Evolutionary conservation across 371 early-diverging fungal species (phyloP).

Genomic region (Mucor circinelloides): DNA sequence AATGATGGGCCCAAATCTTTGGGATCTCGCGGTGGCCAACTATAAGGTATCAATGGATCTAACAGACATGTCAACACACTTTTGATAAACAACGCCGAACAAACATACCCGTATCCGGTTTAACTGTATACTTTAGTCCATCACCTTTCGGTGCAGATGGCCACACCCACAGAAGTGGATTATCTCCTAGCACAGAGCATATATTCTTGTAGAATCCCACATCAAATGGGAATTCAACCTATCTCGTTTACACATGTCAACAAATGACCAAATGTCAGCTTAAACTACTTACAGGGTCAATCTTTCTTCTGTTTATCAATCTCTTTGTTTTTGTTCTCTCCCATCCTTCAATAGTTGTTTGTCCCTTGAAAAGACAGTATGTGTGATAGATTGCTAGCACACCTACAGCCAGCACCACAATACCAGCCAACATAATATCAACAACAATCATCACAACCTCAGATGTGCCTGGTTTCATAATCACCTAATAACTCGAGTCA

Average conservation of each 20-base stretch:
- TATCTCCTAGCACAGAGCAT: conserved; percentile 76
- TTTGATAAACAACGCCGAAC: background rate
- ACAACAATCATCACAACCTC: conserved; percentile 67
- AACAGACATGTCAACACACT: background rate
- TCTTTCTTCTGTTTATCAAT: conserved; percentile 16
- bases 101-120: conserved; percentile 31
- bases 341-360: conserved; percentile 89
- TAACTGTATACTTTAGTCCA: conserved; percentile 73
- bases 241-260: background rate
- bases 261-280: background rate
- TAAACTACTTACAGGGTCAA: conserved; percentile 18
- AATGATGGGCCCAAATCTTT: conserved; percentile 21
- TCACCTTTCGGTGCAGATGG: conserved; percentile 67
- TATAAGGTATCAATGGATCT: conserved; percentile 28
- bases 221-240: conserved; percentile 90
- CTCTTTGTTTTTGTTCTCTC: conserved; percentile 49
- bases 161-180: conserved; percentile 68
- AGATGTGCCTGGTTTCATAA: background rate
- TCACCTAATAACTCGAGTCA: background rate
- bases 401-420: conserved; percentile 76
- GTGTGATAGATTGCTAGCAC: conserved; percentile 77
- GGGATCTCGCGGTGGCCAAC: conserved; percentile 38
- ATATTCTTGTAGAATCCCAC: conserved; percentile 84
- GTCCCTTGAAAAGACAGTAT: conserved; percentile 76
- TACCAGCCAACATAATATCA: conserved; percentile 60